A percentile compares a stretch with the other conserved stretches of the same genome.
Conservation (phyloP, 371 early-diverging fungal species). For the Mortierella sp. region DNA sequence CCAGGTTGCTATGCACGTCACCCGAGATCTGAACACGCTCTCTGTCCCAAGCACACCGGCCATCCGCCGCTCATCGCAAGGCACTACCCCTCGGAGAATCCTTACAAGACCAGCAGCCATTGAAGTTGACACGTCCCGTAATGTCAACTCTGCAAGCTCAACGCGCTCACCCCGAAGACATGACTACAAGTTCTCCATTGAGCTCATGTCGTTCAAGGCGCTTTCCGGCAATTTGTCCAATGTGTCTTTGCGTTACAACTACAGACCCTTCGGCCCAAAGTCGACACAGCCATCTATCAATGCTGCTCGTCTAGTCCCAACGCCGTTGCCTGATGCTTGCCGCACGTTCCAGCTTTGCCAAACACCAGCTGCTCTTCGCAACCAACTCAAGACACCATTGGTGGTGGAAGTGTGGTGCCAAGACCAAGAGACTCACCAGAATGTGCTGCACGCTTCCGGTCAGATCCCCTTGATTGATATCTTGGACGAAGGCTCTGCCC, state of each 20-base stretch:
- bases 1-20: constrained; percentile 53
- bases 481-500: constrained; percentile 23
- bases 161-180: constrained; percentile 44
- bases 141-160: constrained; percentile 31
- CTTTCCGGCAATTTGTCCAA: constrained; percentile 23
- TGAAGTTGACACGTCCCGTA: constrained; percentile 32
- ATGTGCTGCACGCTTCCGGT: constrained; percentile 37
- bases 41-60: constrained; percentile 48
- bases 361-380: constrained; percentile 43
- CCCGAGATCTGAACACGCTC: constrained; percentile 48
- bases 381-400: constrained; percentile 49
- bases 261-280: constrained; percentile 52
- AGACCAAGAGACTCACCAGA: constrained; percentile 37
- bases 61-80: constrained; percentile 49
- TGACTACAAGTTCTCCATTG: constrained; percentile 54
- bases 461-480: constrained; percentile 46
- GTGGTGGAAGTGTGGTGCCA: constrained; percentile 51
- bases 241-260: constrained; percentile 51
- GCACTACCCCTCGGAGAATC: constrained; percentile 18
- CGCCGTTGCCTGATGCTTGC: constrained; percentile 31
- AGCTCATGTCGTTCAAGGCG: constrained; percentile 44
- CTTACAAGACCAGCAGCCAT: constrained; percentile 35
- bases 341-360: constrained; percentile 54
- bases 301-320: constrained; percentile 22
- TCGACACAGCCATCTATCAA: constrained; percentile 48